These are phyloP conservation scores for Litchi chinensis DNA, from an alignment of 345 rosid species.

Conservation along the genomic window DNA sequence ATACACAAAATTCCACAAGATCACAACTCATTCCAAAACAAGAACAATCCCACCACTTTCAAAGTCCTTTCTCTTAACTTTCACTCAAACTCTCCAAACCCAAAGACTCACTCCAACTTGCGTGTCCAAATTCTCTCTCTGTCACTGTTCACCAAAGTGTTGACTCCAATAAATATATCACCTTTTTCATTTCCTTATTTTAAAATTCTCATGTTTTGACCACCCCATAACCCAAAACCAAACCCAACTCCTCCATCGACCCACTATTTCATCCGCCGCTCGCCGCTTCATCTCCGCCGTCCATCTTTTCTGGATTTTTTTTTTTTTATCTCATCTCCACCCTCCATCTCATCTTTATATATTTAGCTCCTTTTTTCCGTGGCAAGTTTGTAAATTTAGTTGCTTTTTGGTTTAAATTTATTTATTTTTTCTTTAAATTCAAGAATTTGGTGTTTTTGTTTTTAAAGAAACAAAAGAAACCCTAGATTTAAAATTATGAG, in stretches of 20 bases:
- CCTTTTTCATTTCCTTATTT: not conserved
- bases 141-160: constrained; percentile 24
- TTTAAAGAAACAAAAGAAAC: not conserved
- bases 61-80: not conserved
- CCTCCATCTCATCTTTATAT: not conserved
- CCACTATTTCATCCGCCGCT: not conserved
- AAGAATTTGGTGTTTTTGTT: not conserved
- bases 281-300: not conserved
- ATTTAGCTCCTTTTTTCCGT: not conserved
- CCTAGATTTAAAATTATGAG: not conserved
- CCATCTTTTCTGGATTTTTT: not conserved
- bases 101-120: constrained; percentile 1
- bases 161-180: constrained; percentile 22
- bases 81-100: not conserved
- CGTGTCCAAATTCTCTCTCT: constrained; percentile 22
- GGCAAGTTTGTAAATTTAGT: not conserved
- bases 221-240: not conserved
- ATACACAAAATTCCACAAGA: too few relatives aligned
- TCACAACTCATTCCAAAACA: too few relatives aligned
- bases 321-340: not conserved
- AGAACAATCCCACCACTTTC: not conserved
- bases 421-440: too few relatives aligned
- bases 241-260: not conserved
- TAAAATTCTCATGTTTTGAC: not conserved
- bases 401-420: not conserved